Evolutionary conservation across 345 rosid genomes (phyloP).

Genomic region (Gossypium turneri): DNA sequence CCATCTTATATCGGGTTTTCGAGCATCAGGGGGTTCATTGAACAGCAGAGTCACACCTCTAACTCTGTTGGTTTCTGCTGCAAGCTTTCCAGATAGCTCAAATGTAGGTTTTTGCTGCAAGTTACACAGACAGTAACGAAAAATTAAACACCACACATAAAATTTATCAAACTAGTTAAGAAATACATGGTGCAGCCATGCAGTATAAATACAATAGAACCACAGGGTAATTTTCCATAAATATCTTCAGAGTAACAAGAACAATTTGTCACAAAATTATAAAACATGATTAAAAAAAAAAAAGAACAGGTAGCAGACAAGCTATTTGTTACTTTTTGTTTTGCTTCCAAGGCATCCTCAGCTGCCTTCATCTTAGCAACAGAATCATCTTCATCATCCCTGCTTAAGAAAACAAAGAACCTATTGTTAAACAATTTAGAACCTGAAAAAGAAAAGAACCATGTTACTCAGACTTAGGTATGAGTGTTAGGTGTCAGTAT

Average conservation of each 20-base stretch:
- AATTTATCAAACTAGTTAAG: neutral
- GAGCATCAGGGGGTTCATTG: conserved; percentile 87
- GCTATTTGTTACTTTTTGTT: conserved; percentile 52
- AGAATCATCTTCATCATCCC: conserved; percentile 67
- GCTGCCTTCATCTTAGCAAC: conserved; percentile 81
- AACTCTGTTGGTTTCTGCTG: conserved; percentile 87
- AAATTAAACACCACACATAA: conserved; percentile 4
- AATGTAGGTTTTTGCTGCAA: conserved; percentile 4
- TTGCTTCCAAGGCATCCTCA: conserved; percentile 78
- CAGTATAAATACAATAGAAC: conserved; percentile 3
- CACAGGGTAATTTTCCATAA: neutral
- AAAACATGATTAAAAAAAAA: neutral
- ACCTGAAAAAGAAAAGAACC: neutral
- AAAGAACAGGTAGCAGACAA: conserved; percentile 1
- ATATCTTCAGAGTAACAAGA: conserved; percentile 10
- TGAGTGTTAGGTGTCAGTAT: neutral
- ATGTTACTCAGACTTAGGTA: neutral
- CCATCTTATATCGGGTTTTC: conserved; percentile 84
- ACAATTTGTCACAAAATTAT: conserved; percentile 9
- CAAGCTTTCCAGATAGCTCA: conserved; percentile 79
- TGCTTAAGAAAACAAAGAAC: conserved; percentile 26
- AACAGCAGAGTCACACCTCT: conserved; percentile 87
- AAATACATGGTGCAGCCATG: neutral
- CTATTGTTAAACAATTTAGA: conserved; percentile 20
- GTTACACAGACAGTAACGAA: neutral